phyloP scores from a whole-genome alignment of 495 filamentous ascomycete species.

The Penicillium antarcticum region DNA sequence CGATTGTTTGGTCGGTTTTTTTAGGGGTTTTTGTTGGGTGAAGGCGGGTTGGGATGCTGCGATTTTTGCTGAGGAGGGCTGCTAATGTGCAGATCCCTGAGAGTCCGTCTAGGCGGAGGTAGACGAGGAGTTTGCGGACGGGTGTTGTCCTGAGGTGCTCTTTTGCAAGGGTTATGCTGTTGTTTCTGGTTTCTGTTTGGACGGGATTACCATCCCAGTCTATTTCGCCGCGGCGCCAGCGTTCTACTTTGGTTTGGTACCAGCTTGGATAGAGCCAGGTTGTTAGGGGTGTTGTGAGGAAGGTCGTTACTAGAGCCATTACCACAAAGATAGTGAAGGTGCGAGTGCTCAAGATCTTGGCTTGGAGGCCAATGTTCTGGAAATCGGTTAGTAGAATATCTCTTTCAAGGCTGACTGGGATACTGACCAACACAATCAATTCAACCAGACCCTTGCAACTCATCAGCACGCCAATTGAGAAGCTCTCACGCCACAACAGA shows the following conservation, averaged over 20 bases:
- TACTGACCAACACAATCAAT: constrained; percentile 83
- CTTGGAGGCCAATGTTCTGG: constrained; percentile 92
- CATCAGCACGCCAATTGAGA: constrained; percentile 91
- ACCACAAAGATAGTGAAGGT: constrained; percentile 99
- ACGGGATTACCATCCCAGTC: constrained; percentile 80
- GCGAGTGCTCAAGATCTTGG: constrained; percentile 76
- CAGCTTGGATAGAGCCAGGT: constrained; percentile 74
- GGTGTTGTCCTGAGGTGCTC: constrained; percentile 30
- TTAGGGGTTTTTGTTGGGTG: constrained; percentile 44
- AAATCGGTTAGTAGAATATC: constrained; percentile 18
- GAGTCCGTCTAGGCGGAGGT: constrained; percentile 86
- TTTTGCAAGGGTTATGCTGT: constrained; percentile 42
- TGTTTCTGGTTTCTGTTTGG: constrained; percentile 32
- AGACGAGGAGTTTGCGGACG: constrained; percentile 53
- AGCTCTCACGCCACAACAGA: constrained; percentile 88
- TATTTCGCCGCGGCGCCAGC: constrained; percentile 89
- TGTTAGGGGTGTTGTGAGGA: constrained; percentile 83
- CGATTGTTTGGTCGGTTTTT: constrained; percentile 21
- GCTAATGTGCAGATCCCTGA: constrained; percentile 84
- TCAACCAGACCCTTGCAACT: constrained; percentile 97
- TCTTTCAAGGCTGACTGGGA: too few relatives aligned
- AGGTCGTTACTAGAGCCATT: constrained; percentile 92
- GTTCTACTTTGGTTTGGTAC: constrained; percentile 88
- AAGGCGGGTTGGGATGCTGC: constrained; percentile 30
- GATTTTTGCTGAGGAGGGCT: constrained; percentile 55